Percentiles rank a stretch among this genome's conserved stretches.
Evolutionary conservation across 441 rosid genomes (phyloP).

Genomic region (Hura crepitans): DNA sequence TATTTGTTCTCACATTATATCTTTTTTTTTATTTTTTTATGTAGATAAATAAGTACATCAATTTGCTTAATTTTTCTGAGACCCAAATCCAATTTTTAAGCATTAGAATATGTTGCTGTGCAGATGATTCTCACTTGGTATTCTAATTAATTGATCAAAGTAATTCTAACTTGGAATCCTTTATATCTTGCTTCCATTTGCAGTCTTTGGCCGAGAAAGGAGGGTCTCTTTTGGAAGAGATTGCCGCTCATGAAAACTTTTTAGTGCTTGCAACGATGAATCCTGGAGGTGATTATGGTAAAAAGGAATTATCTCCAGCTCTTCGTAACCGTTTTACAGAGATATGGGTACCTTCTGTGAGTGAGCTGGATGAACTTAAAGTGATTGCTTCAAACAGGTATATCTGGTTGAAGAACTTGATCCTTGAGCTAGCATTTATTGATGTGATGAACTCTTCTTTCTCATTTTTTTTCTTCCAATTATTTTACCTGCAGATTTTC

Average conservation of each 20-base stretch:
- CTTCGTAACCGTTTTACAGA: conserved; percentile 97
- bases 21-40: not conserved
- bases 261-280: conserved; percentile 96
- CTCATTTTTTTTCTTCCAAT: conserved; percentile 4
- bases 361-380: conserved; percentile 63
- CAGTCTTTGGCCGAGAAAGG: conserved; percentile 99
- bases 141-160: not conserved
- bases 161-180: conserved; percentile 3
- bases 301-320: conserved; percentile 98
- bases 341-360: conserved; percentile 94
- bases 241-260: conserved; percentile 71
- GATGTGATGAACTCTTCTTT: not conserved
- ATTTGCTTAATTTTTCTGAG: not conserved
- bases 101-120: not conserved
- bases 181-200: conserved; percentile 25
- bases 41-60: not conserved
- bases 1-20: not conserved
- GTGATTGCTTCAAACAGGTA: conserved; percentile 72
- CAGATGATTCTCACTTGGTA: not conserved
- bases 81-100: not conserved
- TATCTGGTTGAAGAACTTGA: conserved; percentile 21
- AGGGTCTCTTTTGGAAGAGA: conserved; percentile 67
- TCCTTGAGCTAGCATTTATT: conserved; percentile 3
- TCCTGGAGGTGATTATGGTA: conserved; percentile 99
- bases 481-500: conserved; percentile 43